phyloP scores from a whole-genome alignment of 805 yeast species.

The Priceomyces haplophilus region DNA sequence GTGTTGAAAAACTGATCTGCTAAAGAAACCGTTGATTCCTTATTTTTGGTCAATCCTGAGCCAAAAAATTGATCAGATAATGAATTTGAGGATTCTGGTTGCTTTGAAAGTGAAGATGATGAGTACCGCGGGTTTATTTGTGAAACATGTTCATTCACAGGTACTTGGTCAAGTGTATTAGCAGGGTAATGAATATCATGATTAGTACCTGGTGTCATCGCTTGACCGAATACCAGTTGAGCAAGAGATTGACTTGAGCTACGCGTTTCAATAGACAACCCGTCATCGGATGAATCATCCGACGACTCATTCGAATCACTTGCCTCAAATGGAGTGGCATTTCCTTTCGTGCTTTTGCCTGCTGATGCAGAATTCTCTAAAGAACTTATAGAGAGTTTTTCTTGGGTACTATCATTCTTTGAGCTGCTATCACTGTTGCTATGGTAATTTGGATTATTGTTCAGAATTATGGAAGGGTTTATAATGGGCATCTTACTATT shows the following conservation, averaged over 20 bases:
- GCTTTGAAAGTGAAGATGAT: constrained; percentile 33
- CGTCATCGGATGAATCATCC: constrained; percentile 30
- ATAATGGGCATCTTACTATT: constrained; percentile 26
- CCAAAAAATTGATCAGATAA: constrained; percentile 39
- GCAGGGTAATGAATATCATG: constrained; percentile 21
- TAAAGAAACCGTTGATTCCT: constrained; percentile 13
- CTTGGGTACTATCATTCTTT: constrained; percentile 2
- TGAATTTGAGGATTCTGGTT: constrained; percentile 40
- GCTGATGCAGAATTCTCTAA: constrained; percentile 15
- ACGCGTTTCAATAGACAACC: constrained; percentile 37
- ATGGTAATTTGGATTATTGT: constrained; percentile 7
- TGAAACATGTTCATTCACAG: constrained; percentile 24
- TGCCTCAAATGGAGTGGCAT: constrained; percentile 6
- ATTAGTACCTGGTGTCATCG: constrained; percentile 11
- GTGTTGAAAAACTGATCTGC: constrained; percentile 21
- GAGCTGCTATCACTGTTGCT: neutral
- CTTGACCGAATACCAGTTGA: constrained; percentile 34
- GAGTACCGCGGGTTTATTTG: constrained; percentile 35
- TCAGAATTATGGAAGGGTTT: constrained; percentile 15
- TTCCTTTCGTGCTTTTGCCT: neutral
- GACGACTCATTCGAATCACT: constrained; percentile 19
- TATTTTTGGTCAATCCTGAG: constrained; percentile 11
- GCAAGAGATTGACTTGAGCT: constrained; percentile 43
- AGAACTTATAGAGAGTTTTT: constrained; percentile 16
- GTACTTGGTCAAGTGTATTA: constrained; percentile 18